Evolutionary conservation across 228 moss, liverwort and hornwort genomes (phyloP), one percentile per base, ranked within the genome.

Genomic region (Sphagnum magellanicum): DNA sequence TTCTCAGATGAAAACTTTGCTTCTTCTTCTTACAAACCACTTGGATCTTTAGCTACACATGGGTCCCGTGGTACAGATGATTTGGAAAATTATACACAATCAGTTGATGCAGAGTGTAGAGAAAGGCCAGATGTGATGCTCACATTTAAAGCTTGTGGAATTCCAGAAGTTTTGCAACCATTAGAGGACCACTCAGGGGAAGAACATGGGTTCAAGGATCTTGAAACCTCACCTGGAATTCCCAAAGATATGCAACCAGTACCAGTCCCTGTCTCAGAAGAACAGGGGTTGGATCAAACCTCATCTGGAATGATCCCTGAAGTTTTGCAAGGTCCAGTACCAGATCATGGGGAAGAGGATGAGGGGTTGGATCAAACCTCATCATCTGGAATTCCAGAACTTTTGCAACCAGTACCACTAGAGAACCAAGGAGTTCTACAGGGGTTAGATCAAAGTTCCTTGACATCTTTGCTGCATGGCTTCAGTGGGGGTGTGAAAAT

Each of bases 401-500:
- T 32, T 32, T 32, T 32, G 32, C 32, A 3, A 32, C 32, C 32
- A 32, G 32, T 32, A 32, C 32, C 32, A 32, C 32, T 32, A 32
- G 32, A 32, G 3, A 32, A 32, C 32, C 32, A 32, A 3, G 32
- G 32, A 32, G 32, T 32, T 32, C 32, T 32, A 32, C 32, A 32
- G 32, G 32, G 1, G 32, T 32, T 32, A 32, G 32, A 32, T 3
- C 32, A 32, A 32, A 32, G 32, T 32, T 32, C 32, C 32, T 32
- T 32, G 32, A 32, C 32, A 32, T 32, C 55, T 55, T 55, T 55
- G 55, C 12, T 12, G 12, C 12, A 12, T 59, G 57, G 50, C 59
- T 51, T 49, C 46, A 53, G 65, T 51, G 6, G 48, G 47, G 64
- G 14, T 48, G 48, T 53, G 48, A 70, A 63, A 47, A 73, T 74